Evolutionary conservation across 2,329 filamentous ascomycete species (phyloP).

Genomic region (Paramyrothecium roridum): DNA sequence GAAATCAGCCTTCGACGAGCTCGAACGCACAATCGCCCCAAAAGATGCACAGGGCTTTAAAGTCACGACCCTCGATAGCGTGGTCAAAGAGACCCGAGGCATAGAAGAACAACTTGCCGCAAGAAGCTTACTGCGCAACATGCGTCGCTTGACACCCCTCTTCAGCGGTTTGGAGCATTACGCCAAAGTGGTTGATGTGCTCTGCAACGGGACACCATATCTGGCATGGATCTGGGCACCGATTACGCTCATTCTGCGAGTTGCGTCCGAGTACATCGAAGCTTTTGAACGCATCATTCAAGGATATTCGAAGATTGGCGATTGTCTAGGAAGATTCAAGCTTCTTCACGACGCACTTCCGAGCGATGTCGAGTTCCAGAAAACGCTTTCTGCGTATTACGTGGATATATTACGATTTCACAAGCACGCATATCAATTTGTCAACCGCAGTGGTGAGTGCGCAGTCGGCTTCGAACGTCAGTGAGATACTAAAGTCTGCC

Average conservation of each 20-base stretch:
- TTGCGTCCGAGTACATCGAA: neutral
- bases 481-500: neutral
- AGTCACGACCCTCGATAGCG: slow-evolving; percentile 30
- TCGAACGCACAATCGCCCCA: neutral
- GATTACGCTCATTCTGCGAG: slow-evolving; percentile 30
- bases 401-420: slow-evolving; percentile 47
- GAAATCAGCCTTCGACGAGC: neutral
- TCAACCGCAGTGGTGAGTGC: slow-evolving; percentile 29
- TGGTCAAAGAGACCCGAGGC: slow-evolving; percentile 26
- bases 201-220: slow-evolving; percentile 44
- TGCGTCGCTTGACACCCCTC: slow-evolving; percentile 38
- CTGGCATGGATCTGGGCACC: slow-evolving; percentile 45
- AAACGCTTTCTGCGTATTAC: slow-evolving; percentile 39
- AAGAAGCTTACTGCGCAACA: slow-evolving; percentile 34
- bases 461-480: too few relatives aligned
- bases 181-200: slow-evolving; percentile 33
- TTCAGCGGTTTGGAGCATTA: slow-evolving; percentile 39
- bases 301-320: slow-evolving; percentile 35
- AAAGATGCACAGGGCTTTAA: neutral
- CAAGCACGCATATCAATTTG: slow-evolving; percentile 40
- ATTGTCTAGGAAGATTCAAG: slow-evolving; percentile 33
- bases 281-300: slow-evolving; percentile 36
- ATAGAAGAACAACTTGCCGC: slow-evolving; percentile 37
- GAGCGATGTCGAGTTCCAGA: slow-evolving; percentile 30
- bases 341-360: slow-evolving; percentile 25